A percentile compares a stretch with the other conserved stretches of the same genome.
These are phyloP conservation scores for Hypoxylon sp. DNA, from an alignment of 2,329 filamentous ascomycete genomes.

Conservation along the genomic window DNA sequence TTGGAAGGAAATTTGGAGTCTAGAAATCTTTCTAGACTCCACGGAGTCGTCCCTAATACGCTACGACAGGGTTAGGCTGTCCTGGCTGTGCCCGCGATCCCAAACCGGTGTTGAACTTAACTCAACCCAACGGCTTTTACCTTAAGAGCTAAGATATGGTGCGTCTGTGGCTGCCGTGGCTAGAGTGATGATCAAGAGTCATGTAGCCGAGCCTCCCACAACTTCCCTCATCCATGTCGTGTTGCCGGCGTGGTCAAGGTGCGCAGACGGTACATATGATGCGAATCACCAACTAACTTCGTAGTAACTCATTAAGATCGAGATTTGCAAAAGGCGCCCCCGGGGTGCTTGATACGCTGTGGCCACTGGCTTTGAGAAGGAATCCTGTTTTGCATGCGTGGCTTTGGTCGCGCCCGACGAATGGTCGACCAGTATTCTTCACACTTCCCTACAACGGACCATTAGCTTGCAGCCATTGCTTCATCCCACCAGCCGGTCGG, in stretches of 20 bases:
- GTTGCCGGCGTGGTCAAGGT: slow-evolving; percentile 13
- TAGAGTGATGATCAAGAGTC: slow-evolving; percentile 14
- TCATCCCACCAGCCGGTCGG: slow-evolving; percentile 4
- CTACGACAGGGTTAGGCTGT: slow-evolving; percentile 11
- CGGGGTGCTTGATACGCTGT: slow-evolving; percentile 18
- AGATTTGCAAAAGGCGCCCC: slow-evolving; percentile 35
- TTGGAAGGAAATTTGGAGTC: not conserved
- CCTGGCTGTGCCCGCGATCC: slow-evolving; percentile 2
- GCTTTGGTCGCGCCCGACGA: slow-evolving; percentile 22
- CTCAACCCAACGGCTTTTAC: not conserved
- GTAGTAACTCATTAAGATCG: slow-evolving; percentile 30
- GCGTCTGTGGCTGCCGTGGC: slow-evolving; percentile 21
- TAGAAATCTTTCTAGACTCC: slow-evolving; percentile 10
- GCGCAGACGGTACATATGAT: slow-evolving; percentile 17
- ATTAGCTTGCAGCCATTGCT: slow-evolving; percentile 8
- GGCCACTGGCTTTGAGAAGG: not conserved
- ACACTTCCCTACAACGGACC: not conserved
- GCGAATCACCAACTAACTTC: not conserved
- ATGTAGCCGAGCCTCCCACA: slow-evolving; percentile 3
- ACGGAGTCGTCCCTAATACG: slow-evolving; percentile 1
- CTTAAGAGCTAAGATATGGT: slow-evolving; percentile 3
- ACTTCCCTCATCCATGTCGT: slow-evolving; percentile 21
- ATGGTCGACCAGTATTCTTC: slow-evolving; percentile 19
- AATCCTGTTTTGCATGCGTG: slow-evolving; percentile 43
- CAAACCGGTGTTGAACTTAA: slow-evolving; percentile 17